Evolutionary conservation across 345 rosid species (phyloP).

Genomic region (Boechera stricta): DNA sequence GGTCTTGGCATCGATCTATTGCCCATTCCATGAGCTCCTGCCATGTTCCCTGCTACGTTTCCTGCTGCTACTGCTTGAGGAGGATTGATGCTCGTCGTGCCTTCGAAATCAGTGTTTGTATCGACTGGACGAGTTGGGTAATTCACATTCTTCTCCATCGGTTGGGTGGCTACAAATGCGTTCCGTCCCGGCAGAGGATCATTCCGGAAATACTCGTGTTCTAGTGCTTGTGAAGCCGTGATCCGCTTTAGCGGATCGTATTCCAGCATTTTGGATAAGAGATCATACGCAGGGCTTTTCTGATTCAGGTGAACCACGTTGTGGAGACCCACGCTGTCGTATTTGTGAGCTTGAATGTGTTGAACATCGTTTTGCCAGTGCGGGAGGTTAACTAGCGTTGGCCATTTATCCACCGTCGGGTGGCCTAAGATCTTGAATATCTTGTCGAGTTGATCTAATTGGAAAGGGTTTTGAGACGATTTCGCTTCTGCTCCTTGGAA

Average conservation of each 20-base stretch:
- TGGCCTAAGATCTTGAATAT: slow-evolving; percentile 97
- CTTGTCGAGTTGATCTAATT: slow-evolving; percentile 97
- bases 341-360: slow-evolving; percentile 87
- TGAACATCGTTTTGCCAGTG: slow-evolving; percentile 82
- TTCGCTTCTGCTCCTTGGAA: slow-evolving; percentile 98
- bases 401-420: slow-evolving; percentile 96
- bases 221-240: slow-evolving; percentile 97
- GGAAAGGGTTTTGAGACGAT: slow-evolving; percentile 84
- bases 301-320: slow-evolving; percentile 70
- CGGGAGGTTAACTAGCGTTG: slow-evolving; percentile 78
- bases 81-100: slow-evolving; percentile 88
- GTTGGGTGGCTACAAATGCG: slow-evolving; percentile 78
- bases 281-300: slow-evolving; percentile 75
- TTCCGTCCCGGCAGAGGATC: slow-evolving; percentile 92
- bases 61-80: slow-evolving; percentile 75
- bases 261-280: slow-evolving; percentile 90
- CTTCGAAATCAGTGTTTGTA: slow-evolving; percentile 86
- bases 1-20: slow-evolving; percentile 74
- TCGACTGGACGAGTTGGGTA: slow-evolving; percentile 96
- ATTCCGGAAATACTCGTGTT: slow-evolving; percentile 83
- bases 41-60: slow-evolving; percentile 64
- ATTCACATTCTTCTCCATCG: slow-evolving; percentile 81
- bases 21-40: slow-evolving; percentile 67
- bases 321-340: slow-evolving; percentile 71
- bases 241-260: slow-evolving; percentile 91